Evolutionary conservation across 73 alveolate species (phyloP), one percentile per base, ranked within the genome.

Genomic region (Paramecium primaurelia): DNA sequence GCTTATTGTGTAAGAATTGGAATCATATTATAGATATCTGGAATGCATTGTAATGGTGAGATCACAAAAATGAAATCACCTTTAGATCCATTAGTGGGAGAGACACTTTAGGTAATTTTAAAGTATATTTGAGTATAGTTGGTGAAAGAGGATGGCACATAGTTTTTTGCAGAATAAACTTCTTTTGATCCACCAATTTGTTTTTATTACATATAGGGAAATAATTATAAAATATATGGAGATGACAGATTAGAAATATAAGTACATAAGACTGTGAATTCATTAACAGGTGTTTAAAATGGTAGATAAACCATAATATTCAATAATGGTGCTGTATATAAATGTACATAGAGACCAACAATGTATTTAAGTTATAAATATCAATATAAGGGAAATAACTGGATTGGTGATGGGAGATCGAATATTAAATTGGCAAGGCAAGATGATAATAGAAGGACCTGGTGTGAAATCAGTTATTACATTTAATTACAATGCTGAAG

Each of bases 381-480:
- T 14, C 28, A 4, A 28, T 12, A 4, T 6, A 32, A 68, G 40
- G 87, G 87, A 73, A 34, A 32, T 73, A 36, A 73, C 87, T 14
- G 87, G 87, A 37, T 73, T 73, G 18, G 22, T 73, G 87, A 37
- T 37, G 58, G 87, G 87, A 22, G 87, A 73, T 34, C n/a, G 87
- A 73, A 12, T 73, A 1, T 30, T 73, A 20, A 73, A 73, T 73
- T 73, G 58, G 58, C 26, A 36, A 37, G 87, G 87, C 12, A 37
- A 73, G 47, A 44, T 44, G 47, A n/a, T 36, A 1, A 73, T 73
- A n/a, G 87, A 73, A 36, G 87, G 87, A 32, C 36, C 58, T 20
- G 59, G 59, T 34, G n/a, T 73, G 18, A 73, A 18, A 40, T 36
- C 87, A 20, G 59, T 73, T 12, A 73, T 73, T 16, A 37, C 40